Evolutionary conservation across 208 protist species (phyloP), one percentile per base, ranked within the genome.

Genomic region (Leishmania lainsoni): DNA sequence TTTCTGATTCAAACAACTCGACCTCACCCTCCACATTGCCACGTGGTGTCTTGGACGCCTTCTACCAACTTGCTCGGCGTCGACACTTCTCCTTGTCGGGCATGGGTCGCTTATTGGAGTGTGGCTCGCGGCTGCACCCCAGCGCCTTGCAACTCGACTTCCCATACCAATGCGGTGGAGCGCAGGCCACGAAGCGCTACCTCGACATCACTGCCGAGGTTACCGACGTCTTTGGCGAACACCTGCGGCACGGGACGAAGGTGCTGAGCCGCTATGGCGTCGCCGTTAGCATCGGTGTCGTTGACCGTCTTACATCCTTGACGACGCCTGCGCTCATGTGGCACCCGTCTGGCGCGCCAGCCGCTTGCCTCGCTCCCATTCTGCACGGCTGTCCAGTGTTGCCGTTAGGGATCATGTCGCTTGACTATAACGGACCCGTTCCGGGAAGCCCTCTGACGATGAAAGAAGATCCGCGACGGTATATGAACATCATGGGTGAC

Each of bases 401-500:
- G 52, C 75, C 78, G 5, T 88, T 97, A 1, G 94, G 94, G 32
- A 65, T 81, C 35, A 79, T 92, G 58, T 75, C 77, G 58, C 91
- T 97, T 14, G 90, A 91, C 59, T 93, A 93, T 86, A 95, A 95
- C 79, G 94, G 94, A 0, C 94, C 94, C 17, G 83, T 86, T 5
- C 69, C 82, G 9, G 79, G 75, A 61, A 93, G 91, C 45, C 68
- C 72, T 29, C 76, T 95, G 73, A 87, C 90, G 26, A n/a, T 39
- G 17, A 56, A 68, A 1, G 92, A 96, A 69, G 86, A 94, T 63
- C 83, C 87, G 26, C 81, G 84, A 22, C 90, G 90, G 1, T 97
- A 97, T 85, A 89, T 96, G 87, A 92, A 90, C 49, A 69, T 88
- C 0, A 81, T 72, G 17, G 48, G 80, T 39, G 77, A 89, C 29